Conservation (phyloP, 2,329 filamentous ascomycete genomes). For the Pestalotiopsis sp. region DNA sequence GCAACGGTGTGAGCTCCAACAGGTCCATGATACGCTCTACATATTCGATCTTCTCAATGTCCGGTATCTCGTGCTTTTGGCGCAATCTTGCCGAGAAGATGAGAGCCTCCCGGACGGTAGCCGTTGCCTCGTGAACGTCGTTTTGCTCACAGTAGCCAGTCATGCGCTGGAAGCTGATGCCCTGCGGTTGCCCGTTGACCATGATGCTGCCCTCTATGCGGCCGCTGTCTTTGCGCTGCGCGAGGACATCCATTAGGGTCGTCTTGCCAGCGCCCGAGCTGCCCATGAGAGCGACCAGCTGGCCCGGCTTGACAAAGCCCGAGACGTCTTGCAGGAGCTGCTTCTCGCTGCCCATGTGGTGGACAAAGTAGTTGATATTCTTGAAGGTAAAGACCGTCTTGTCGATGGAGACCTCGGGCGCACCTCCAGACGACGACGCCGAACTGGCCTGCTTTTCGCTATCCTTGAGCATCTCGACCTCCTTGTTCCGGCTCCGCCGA, state of each 20-base stretch:
- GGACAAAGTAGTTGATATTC: slow-evolving; percentile 15
- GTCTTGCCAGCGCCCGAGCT: slow-evolving; percentile 69
- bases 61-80: slow-evolving; percentile 56
- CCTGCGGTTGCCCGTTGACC: slow-evolving; percentile 63
- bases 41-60: slow-evolving; percentile 65
- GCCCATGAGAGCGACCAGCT: slow-evolving; percentile 68
- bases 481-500: slow-evolving; percentile 12
- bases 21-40: slow-evolving; percentile 69
- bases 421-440: neutral
- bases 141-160: slow-evolving; percentile 73
- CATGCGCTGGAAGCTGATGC: slow-evolving; percentile 63
- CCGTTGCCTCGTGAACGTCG: slow-evolving; percentile 64
- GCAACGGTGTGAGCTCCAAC: slow-evolving; percentile 64
- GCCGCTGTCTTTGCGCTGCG: slow-evolving; percentile 58
- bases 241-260: slow-evolving; percentile 64
- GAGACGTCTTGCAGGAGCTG: slow-evolving; percentile 59
- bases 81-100: slow-evolving; percentile 68
- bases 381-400: slow-evolving; percentile 15
- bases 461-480: neutral
- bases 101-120: slow-evolving; percentile 68
- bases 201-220: slow-evolving; percentile 55
- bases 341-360: slow-evolving; percentile 56
- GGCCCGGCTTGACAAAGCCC: slow-evolving; percentile 66
- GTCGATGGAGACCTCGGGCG: neutral
- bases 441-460: slow-evolving; percentile 1